Evolutionary conservation across 1,284 basidiomycete genomes (phyloP), one percentile per base, ranked within the genome.

Genomic region (Boletus subluridellus): DNA sequence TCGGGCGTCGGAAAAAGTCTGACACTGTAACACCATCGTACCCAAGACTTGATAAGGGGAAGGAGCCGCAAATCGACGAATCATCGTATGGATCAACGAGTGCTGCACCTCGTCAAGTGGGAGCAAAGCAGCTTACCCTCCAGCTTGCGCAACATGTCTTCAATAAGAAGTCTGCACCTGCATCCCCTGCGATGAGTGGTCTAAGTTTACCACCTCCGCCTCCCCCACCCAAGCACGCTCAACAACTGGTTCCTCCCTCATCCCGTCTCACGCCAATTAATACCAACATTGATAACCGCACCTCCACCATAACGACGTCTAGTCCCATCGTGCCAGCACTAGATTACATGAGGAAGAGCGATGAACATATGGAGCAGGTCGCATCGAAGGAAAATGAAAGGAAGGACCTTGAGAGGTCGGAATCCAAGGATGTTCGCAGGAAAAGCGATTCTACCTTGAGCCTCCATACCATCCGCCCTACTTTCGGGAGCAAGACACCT

Each of bases 401-500:
- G 56, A 69, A 58, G 24, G 73, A 74, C 46, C 59, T 73, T 46
- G 71, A 74, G 63, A 86, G 83, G 72, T 83, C 84, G 60, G 73
- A 78, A 57, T 66, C 68, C 64, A 88, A 84, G 74, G 87, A 89
- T 62, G 75, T 79, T 38, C 86, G 85, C 82, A 75, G 88, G 63
- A 87, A 86, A 72, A 89, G 86, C 64, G 89, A 90, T 71, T 84
- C 88, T 7, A 89, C 87, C 12, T 83, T 86, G 69, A 86, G 86
- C 67, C 83, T 86, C 66, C 80, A 81, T 61, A 90, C 88, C 35
- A 82, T 88, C 59, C 81, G 87, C 37, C 82, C 85, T 47, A 78
- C 80, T 28, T 62, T 76, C 24, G 78, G 77, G 38, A 77, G 74
- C 58, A 79, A 80, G 35, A 76, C 82, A 1, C 85, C 88, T 34